Conservation (phyloP, 495 filamentous ascomycete genomes). For the Aspergillus ellipticus region DNA sequence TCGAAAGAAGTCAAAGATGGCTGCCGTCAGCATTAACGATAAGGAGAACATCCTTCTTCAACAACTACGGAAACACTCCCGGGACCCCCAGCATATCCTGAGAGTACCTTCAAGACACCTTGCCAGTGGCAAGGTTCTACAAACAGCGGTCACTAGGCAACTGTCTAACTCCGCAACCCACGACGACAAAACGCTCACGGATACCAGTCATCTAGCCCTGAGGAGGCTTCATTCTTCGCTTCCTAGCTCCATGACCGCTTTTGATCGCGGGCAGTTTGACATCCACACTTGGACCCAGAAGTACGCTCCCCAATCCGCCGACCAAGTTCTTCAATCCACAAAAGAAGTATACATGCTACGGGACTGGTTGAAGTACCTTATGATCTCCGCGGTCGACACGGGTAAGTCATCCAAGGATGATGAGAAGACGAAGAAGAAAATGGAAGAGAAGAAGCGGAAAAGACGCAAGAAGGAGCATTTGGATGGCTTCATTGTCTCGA, state of each 20-base stretch:
- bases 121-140: conserved; percentile 33
- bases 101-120: conserved; percentile 33
- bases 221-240: conserved; percentile 57
- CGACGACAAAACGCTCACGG: conserved; percentile 1
- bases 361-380: conserved; percentile 79
- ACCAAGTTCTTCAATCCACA: conserved; percentile 73
- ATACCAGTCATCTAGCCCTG: conserved; percentile 54
- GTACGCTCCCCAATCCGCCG: conserved; percentile 69
- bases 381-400: conserved; percentile 67
- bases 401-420: conserved; percentile 45
- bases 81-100: conserved; percentile 10
- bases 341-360: conserved; percentile 66
- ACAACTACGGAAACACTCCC: neutral
- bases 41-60: conserved; percentile 31
- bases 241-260: conserved; percentile 61
- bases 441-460: conserved; percentile 50
- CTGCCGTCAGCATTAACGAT: conserved; percentile 27
- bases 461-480: conserved; percentile 68
- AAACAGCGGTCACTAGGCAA: conserved; percentile 30
- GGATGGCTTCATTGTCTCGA: conserved; percentile 82
- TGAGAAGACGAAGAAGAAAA: conserved; percentile 40
- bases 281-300: conserved; percentile 75
- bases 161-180: conserved; percentile 20
- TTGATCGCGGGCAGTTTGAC: conserved; percentile 77
- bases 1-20: conserved; percentile 37